Evolutionary conservation across 345 rosid genomes (phyloP), one percentile per base, ranked within the genome.

Genomic region (Bruguiera gymnorhiza): DNA sequence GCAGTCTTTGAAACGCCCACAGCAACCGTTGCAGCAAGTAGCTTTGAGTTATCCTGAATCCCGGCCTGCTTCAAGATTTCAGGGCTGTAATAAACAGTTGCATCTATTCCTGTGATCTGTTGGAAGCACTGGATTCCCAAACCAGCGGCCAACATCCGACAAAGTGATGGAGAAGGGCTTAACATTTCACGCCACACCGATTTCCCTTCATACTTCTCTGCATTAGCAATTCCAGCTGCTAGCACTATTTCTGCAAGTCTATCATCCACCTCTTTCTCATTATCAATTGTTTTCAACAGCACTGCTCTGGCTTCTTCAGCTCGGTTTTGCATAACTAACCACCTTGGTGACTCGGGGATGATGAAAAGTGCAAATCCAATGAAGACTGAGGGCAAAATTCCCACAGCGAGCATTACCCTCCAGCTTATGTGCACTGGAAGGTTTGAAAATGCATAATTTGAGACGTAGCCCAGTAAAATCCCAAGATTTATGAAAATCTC

Each of bases 381-480:
- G 73, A 90, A 86, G 30, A 87, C 68, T 0, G 97, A 87, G n/a
- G 98, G 98, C 63, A 90, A 75, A 71, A 86, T 86, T 63, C 98
- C 98, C 5, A 89, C 96, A 0, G 90, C 98, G 18, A 93, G 92
- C 98, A 93, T 93, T 54, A 93, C 73, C 76, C 97, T 85, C 98
- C 98, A 93, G 78, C 79, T 88, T 70, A 73, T 82, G 68, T 90
- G 90, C 30, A 69, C 85, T 4, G 97, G 75, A 36, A 93, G 82
- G 39, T 86, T 87, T 0, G 93, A 86, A 72, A 93, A 93, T 23
- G 85, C 90, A 63, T 86, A 93, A 73, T 93, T 93, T 8, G 98
- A 93, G 73, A 93, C 92, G 21, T 90, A 93, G 63, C 98, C 98
- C 2, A 93, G 93, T 71, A 93, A 76, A 75, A 93, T 93, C 39